These are phyloP conservation scores for Gaeumannomyces tritici DNA, from an alignment of 2,329 filamentous ascomycete species.

Conservation along the genomic window DNA sequence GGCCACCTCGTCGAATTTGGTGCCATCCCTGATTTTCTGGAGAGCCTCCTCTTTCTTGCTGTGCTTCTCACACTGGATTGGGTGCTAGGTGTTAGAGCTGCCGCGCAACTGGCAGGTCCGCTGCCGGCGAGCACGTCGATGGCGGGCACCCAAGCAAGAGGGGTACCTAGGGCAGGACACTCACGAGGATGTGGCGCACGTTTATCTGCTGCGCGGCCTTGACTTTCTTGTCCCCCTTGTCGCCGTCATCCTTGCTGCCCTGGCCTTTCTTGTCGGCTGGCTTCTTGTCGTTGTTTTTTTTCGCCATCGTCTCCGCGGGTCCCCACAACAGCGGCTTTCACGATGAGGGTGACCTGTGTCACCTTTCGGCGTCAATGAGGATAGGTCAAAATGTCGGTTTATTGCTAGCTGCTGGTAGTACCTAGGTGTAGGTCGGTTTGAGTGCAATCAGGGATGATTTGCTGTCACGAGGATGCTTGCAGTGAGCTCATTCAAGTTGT, in stretches of 20 bases:
- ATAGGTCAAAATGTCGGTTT: neutral
- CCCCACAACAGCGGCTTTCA: neutral
- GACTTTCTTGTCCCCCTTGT: slow-evolving; percentile 8
- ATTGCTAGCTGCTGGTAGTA: neutral
- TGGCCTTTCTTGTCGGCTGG: slow-evolving; percentile 8
- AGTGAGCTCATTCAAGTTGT: neutral
- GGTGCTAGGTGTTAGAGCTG: neutral
- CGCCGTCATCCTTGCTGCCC: slow-evolving; percentile 3
- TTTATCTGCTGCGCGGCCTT: slow-evolving; percentile 41
- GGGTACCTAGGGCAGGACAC: slow-evolving; percentile 9
- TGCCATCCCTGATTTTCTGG: slow-evolving; percentile 54
- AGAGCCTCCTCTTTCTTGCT: slow-evolving; percentile 69
- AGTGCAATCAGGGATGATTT: neutral
- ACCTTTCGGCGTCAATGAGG: neutral
- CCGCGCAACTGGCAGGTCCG: neutral
- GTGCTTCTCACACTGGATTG: slow-evolving; percentile 59
- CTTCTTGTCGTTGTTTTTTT: slow-evolving; percentile 13
- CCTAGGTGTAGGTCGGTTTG: neutral
- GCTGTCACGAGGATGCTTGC: neutral
- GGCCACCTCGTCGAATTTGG: slow-evolving; percentile 68
- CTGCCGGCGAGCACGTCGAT: too few relatives aligned
- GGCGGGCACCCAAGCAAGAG: too few relatives aligned
- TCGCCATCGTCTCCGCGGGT: slow-evolving; percentile 10
- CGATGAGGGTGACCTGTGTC: neutral
- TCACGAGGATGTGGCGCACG: slow-evolving; percentile 60